phyloP scores from a whole-genome alignment of 768 basidiomycete genomes.

The Kwoniella newhampshirensis region DNA sequence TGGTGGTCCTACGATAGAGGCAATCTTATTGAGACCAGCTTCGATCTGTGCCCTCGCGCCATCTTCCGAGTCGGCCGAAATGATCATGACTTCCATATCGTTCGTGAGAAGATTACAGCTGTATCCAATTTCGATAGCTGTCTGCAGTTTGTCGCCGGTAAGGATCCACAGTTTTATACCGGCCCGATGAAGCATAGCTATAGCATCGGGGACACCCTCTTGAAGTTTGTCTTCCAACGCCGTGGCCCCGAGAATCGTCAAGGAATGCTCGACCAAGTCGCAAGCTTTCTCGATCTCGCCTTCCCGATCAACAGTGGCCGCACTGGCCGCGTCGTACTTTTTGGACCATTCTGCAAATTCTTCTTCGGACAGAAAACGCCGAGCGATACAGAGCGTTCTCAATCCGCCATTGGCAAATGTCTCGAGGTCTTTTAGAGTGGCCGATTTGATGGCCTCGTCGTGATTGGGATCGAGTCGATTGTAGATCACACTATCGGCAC shows the following conservation, averaged over 20 bases:
- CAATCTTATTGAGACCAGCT: conserved; percentile 89
- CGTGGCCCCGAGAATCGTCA: conserved; percentile 87
- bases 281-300: conserved; percentile 88
- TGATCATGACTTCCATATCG: conserved; percentile 96
- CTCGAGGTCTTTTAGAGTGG: conserved; percentile 85
- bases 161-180: conserved; percentile 99
- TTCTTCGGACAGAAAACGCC: conserved; percentile 72
- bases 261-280: conserved; percentile 75
- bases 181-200: conserved; percentile 82
- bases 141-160: conserved; percentile 96
- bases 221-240: conserved; percentile 97
- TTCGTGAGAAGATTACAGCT: conserved; percentile 90
- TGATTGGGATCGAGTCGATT: conserved; percentile 75
- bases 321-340: conserved; percentile 77
- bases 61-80: conserved; percentile 76
- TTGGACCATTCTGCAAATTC: conserved; percentile 80
- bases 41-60: conserved; percentile 82
- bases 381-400: conserved; percentile 86
- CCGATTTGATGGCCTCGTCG: conserved; percentile 69
- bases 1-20: conserved; percentile 77
- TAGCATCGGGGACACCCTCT: conserved; percentile 93
- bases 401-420: conserved; percentile 88
- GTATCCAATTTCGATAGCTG: conserved; percentile 97
- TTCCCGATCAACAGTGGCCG: conserved; percentile 74
- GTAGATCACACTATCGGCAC: conserved; percentile 95